Evolutionary conservation across 2,329 filamentous ascomycete species (phyloP), one percentile per base, ranked within the genome.

Genomic region (Arachnopeziza araneosa): DNA sequence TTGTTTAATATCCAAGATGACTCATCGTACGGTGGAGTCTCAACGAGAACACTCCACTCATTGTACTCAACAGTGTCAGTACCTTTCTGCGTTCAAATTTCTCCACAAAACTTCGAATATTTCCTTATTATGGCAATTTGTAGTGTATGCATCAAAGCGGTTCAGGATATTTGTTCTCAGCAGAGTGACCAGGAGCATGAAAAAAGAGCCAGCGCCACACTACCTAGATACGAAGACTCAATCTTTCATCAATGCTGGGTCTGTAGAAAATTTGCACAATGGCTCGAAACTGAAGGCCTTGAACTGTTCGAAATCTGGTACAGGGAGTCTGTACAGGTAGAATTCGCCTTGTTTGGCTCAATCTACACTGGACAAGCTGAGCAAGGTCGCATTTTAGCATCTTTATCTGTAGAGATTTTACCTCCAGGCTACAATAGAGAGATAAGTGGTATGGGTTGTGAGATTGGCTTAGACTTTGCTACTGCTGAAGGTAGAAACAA

Each of bases 221-320:
- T 57, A 24, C 55, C 55, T 19, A 51, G 55, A 36, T 57, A 57
- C 23, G 12, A 24, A 19, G 17, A 32, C 48, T 22, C 55, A 22
- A 19, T 22, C 23, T 26, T 52, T 24, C 23, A 8, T 23, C 19
- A 52, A 12, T 57, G 55, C 24, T 57, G 55, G 55, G 48, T 57
- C 49, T 57, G 55, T 44, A 24, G 10, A 17, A 57, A 57, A 52
- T 52, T 57, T 24, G 44, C 55, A n/a, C 21, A 36, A 44, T 57
- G 55, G 55, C 30, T 57, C 32, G 48, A 36, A 22, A 52, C 49
- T 32, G 48, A 52, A n/a, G 30, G 17, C 50, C n/a, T 22, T 52
- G 24, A 52, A 26, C 17, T 52, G 19, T 57, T 57, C 55, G 23
- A 51, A 52, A 50, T 6, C 19, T 57, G 55, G 55, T 9, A 49